Evolutionary conservation across 176 grass and related monocot species (phyloP).

Genomic region (Eleusine indica): DNA sequence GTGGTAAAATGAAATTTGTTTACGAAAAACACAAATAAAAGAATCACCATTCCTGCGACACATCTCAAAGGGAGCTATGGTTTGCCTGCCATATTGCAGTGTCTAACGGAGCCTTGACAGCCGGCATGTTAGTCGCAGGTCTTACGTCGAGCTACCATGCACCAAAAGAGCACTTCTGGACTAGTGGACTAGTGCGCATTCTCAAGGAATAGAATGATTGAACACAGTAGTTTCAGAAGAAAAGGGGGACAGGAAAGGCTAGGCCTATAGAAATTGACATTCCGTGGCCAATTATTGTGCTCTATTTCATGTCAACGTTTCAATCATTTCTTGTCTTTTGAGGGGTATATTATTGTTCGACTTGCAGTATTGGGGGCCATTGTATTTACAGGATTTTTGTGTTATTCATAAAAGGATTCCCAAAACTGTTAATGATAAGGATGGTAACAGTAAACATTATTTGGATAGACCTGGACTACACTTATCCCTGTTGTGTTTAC

Average conservation of each 20-base stretch:
- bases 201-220: constrained; percentile 2
- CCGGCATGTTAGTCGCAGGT: no score
- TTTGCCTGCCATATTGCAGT: no score
- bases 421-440: no score
- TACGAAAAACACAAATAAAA: no score
- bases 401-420: not conserved
- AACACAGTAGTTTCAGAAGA: not conserved
- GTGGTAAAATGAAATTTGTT: no score
- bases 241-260: not conserved
- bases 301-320: constrained; percentile 25
- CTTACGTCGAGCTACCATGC: not conserved
- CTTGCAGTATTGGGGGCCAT: constrained; percentile 3
- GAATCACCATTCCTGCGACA: no score
- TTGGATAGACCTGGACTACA: no score
- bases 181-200: not conserved
- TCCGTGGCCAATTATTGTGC: constrained; percentile 51
- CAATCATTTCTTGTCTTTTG: constrained; percentile 38
- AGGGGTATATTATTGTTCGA: constrained; percentile 32
- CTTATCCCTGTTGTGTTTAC: no score
- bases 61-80: no score
- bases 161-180: not conserved
- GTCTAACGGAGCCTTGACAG: no score
- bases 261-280: constrained; percentile 35
- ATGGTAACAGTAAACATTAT: no score
- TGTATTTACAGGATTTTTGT: not conserved